These are phyloP conservation scores for Xylaria multiplex DNA, from an alignment of 2,329 filamentous ascomycete genomes.

Conservation along the genomic window DNA sequence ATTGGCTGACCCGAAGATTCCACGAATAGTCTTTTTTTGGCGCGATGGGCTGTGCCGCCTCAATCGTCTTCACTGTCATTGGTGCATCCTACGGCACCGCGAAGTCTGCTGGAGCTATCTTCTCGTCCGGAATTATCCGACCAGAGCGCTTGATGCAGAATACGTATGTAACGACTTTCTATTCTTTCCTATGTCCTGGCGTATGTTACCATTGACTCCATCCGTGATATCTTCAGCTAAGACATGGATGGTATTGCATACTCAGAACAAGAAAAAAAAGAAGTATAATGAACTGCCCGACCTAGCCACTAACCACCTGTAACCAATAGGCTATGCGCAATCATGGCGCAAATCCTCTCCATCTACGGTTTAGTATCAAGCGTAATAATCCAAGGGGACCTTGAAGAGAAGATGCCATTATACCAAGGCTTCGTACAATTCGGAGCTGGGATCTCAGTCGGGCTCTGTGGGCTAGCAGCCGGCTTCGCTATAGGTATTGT, in stretches of 20 bases:
- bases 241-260: background rate
- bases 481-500: conserved; percentile 60
- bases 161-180: conserved; percentile 42
- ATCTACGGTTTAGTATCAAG: conserved; percentile 59
- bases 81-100: conserved; percentile 98
- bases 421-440: conserved; percentile 57
- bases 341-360: conserved; percentile 61
- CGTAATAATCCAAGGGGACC: conserved; percentile 56
- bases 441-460: conserved; percentile 56
- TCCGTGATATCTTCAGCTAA: background rate
- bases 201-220: background rate
- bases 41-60: conserved; percentile 83
- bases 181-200: background rate
- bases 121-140: conserved; percentile 56
- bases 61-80: conserved; percentile 94
- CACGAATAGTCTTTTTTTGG: conserved; percentile 75
- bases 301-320: background rate
- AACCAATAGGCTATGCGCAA: conserved; percentile 51
- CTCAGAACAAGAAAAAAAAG: background rate
- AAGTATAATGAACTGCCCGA: background rate
- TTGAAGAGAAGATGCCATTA: conserved; percentile 56
- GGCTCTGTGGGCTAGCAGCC: conserved; percentile 57
- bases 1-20: conserved; percentile 1
- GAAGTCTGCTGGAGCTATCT: conserved; percentile 76
- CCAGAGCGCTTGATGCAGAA: conserved; percentile 58